Evolutionary conservation across 2,329 filamentous ascomycete species (phyloP).

Genomic region (Tolypocladium sp.): DNA sequence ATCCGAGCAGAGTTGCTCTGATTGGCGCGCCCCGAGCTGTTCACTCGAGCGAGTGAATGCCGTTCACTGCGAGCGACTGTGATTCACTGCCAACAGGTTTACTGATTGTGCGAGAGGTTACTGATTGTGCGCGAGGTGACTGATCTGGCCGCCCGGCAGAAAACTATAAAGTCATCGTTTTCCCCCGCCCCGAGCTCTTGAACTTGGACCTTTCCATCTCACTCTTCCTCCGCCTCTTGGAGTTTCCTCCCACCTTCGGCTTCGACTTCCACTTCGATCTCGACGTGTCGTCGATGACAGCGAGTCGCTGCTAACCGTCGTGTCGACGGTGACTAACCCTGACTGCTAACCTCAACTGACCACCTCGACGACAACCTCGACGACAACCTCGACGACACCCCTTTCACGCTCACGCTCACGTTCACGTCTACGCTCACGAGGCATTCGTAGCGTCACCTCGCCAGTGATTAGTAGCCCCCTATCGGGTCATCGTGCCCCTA

Average conservation of each 20-base stretch:
- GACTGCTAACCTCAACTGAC: neutral
- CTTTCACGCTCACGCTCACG: slow-evolving; percentile 13
- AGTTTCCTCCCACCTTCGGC: neutral
- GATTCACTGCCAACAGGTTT: neutral
- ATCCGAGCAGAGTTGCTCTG: neutral
- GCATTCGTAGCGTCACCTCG: neutral
- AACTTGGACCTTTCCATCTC: neutral
- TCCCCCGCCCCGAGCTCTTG: neutral
- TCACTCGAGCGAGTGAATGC: neutral
- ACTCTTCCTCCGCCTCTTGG: neutral
- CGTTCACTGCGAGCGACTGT: neutral
- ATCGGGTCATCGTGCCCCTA: neutral
- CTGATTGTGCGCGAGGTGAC: neutral
- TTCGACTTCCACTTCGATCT: neutral
- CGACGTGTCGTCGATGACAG: neutral
- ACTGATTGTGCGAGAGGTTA: neutral
- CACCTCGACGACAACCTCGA: neutral
- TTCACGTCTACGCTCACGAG: neutral
- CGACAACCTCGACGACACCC: neutral
- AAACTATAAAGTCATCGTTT: neutral
- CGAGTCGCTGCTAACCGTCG: too few species aligned
- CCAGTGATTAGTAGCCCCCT: neutral
- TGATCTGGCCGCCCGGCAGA: neutral
- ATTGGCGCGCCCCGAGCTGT: neutral
- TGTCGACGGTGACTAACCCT: neutral